A percentile compares a stretch with the other conserved stretches of the same genome.
Evolutionary conservation across 441 rosid genomes (phyloP).

Genomic region (Brassica hybrid): DNA sequence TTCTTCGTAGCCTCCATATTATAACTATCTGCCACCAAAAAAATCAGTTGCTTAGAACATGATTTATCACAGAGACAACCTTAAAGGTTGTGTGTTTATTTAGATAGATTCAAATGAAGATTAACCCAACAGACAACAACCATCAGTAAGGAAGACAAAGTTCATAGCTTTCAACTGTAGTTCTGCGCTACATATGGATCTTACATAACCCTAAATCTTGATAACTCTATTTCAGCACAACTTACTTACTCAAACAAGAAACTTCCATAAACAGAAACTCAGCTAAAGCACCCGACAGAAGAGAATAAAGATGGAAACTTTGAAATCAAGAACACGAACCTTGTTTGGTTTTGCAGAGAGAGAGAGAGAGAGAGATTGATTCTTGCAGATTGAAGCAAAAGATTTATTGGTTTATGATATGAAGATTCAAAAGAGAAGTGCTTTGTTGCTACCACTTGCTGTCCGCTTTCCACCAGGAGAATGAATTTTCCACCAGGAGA

Average conservation of each 20-base stretch:
- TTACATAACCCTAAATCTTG: slow-evolving; percentile 30
- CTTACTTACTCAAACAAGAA: too few species aligned
- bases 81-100: slow-evolving; percentile 26
- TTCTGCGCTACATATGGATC: background rate
- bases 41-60: slow-evolving; percentile 13
- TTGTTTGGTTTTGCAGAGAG: slow-evolving; percentile 5
- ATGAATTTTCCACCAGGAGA: too few species aligned
- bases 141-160: slow-evolving; percentile 4
- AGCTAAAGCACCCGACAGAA: slow-evolving; percentile 23
- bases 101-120: slow-evolving; percentile 18
- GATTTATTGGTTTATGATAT: background rate
- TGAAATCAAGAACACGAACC: slow-evolving; percentile 31
- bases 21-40: slow-evolving; percentile 16
- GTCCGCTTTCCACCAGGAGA: slow-evolving; percentile 40
- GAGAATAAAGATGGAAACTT: slow-evolving; percentile 19
- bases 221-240: slow-evolving; percentile 1
- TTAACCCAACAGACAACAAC: background rate
- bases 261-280: slow-evolving; percentile 1
- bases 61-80: background rate
- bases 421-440: slow-evolving; percentile 35
- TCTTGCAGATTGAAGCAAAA: too few species aligned
- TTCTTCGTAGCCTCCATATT: slow-evolving; percentile 41
- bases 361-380: slow-evolving; percentile 5
- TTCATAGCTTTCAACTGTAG: slow-evolving; percentile 2
- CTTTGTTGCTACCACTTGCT: slow-evolving; percentile 42